Evolutionary conservation across 257 asterid species (phyloP).

Genomic region (Eustoma russellianum): DNA sequence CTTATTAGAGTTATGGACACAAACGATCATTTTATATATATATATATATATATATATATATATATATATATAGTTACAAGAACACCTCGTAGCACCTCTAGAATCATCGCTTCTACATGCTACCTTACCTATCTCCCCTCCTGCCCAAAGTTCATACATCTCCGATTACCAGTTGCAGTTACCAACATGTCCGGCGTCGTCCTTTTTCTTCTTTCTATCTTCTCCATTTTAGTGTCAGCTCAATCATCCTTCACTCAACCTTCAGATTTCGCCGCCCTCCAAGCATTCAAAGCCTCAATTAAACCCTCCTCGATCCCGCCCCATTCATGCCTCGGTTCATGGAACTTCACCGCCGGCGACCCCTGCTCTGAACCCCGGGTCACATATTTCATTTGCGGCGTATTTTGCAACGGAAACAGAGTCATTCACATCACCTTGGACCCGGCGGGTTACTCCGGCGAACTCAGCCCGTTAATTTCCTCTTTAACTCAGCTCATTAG

Average conservation of each 20-base stretch:
- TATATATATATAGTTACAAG: no score
- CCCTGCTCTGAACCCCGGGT: constrained; percentile 75
- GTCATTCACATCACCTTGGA: constrained; percentile 80
- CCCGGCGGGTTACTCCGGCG: constrained; percentile 67
- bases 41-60: no score
- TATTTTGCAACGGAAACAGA: constrained; percentile 58
- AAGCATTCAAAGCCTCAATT: constrained; percentile 62
- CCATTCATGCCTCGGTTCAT: constrained; percentile 74
- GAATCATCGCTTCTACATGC: no score
- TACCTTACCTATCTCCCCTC: no score
- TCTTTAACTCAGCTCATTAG: constrained; percentile 50
- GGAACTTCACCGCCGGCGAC: constrained; percentile 76
- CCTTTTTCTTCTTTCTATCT: constrained; percentile 11
- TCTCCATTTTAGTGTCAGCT: constrained; percentile 12
- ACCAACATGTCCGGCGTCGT: constrained; percentile 20
- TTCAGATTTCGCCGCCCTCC: constrained; percentile 52
- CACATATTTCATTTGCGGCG: constrained; percentile 72
- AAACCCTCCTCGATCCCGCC: constrained; percentile 51
- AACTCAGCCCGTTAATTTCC: constrained; percentile 56
- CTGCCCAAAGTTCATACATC: not conserved
- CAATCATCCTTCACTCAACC: constrained; percentile 31
- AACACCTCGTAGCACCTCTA: no score
- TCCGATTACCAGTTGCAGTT: not conserved
- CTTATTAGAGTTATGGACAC: no score
- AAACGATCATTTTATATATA: no score